A percentile compares a stretch with the other conserved stretches of the same genome.
Conservation (phyloP, 495 filamentous ascomycete genomes). For the Neurospora sp. region DNA sequence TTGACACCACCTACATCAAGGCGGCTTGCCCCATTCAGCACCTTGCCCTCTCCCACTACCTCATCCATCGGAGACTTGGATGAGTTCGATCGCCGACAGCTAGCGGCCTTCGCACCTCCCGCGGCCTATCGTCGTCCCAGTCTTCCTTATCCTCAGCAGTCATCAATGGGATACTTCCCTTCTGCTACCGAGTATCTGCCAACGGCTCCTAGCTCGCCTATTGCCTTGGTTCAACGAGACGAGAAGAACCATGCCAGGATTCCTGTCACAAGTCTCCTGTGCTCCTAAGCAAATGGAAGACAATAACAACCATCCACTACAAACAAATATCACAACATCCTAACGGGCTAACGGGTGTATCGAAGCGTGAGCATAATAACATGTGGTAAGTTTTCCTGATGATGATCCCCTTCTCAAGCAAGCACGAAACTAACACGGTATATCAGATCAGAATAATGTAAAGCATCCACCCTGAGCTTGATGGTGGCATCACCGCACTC, state of each 20-base stretch:
- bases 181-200: slow-evolving; percentile 18
- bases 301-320: not conserved
- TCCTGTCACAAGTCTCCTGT: not conserved
- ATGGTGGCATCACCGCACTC: not conserved
- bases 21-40: not conserved
- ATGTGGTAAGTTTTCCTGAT: not conserved
- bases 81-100: not conserved
- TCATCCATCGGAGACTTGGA: not conserved
- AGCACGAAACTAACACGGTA: not conserved
- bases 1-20: not conserved
- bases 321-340: not conserved
- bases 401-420: not conserved
- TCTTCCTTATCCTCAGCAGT: not conserved
- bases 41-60: not conserved
- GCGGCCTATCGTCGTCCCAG: not conserved
- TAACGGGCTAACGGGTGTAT: not conserved
- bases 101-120: not conserved
- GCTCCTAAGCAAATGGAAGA: not conserved
- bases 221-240: not conserved
- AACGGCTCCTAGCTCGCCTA: slow-evolving; percentile 25
- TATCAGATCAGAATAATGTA: not conserved
- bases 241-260: not conserved
- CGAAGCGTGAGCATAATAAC: not conserved
- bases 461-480: not conserved
- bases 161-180: not conserved